Base-by-base conservation (phyloP, 352 stramenopile genomes). In the Pythium aquatile region DNA sequence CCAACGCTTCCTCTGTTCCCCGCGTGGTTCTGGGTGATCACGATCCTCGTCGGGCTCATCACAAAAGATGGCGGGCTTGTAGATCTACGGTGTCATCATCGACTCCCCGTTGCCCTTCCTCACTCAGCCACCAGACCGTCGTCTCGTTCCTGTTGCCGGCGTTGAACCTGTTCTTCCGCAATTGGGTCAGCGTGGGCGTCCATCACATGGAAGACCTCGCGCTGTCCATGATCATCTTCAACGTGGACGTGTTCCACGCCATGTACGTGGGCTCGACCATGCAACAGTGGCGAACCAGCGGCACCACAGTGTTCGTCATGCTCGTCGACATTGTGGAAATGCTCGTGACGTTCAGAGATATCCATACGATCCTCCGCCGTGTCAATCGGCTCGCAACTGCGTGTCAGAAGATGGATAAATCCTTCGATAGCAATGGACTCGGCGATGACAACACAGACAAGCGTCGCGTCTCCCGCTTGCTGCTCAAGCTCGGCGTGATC, bases 211-310 rank as follows among this genome's bases (percentile, higher is more conserved):
- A 60, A 26, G 52, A 68, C 42, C 44, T 68, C 17, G 44, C 40
- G 35, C 61, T 53, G 32, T 20, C 28, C 10, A 28, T 42, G 11
- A 56, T 60, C 42, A 46, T 62, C n/a, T 56, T 61, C 29, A 68
- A 57, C 52, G 30, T 68, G 3, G 61, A 68, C 53, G 40, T 68
- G 6, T 68, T 68, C 54, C 61, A 68, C 61, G 53, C 61, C n/a
- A 48, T 68, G 30, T 58, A 58, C n/a, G 33, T 62, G 2, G 40
- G 62, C 1, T 55, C 55, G 9, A 63, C 62, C 14, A 65, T 68
- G 33, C 68, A 74, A 46, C 9, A 26, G 30, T 33, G 42, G 1
- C 53, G 16, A 8, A 16, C 28, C 5, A 26, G 17, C 16, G 37
- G 48, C 14, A n/a, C 62, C 28, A 51, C 53, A 6, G 16, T 52